Evolutionary conservation across 2,329 filamentous ascomycete species (phyloP).

Genomic region (Aspergillus transmontanensis): DNA sequence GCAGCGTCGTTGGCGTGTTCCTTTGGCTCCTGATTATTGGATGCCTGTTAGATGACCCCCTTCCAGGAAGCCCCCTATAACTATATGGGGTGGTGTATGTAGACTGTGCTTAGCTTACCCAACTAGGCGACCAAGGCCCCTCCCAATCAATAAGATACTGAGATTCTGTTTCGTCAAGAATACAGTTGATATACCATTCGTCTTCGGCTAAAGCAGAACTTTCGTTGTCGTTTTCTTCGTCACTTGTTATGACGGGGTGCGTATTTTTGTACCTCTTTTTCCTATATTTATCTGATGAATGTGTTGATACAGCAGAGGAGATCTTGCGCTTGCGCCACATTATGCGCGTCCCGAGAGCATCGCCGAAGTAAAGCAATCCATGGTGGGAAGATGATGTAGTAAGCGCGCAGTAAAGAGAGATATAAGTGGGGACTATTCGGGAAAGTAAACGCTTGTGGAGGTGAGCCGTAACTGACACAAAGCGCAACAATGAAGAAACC

Average conservation of each 20-base stretch:
- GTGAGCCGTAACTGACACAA: not conserved
- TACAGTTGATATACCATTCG: conserved; percentile 40
- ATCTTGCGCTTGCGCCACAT: conserved; percentile 28
- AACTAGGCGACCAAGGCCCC: conserved; percentile 38
- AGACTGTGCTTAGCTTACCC: conserved; percentile 32
- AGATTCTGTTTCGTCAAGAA: conserved; percentile 37
- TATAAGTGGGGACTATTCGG: not conserved
- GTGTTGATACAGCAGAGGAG: conserved; percentile 16
- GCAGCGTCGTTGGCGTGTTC: conserved; percentile 36
- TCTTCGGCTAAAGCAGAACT: conserved; percentile 25
- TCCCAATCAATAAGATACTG: conserved; percentile 45
- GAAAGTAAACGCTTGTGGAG: conserved; percentile 3
- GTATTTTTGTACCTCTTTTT: conserved; percentile 12
- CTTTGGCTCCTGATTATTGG: conserved; percentile 35
- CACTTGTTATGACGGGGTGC: conserved; percentile 16
- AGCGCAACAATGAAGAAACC: conserved; percentile 3
- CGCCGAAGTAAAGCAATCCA: conserved; percentile 20
- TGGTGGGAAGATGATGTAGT: conserved; percentile 16
- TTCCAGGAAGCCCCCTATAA: not conserved
- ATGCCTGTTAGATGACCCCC: conserved; percentile 12
- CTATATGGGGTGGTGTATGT: not conserved
- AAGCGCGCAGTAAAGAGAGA: not conserved
- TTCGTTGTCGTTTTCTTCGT: conserved; percentile 15
- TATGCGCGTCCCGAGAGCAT: conserved; percentile 26
- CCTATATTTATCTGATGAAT: conserved; percentile 10